A percentile compares a stretch with the other conserved stretches of the same genome.
These are phyloP conservation scores for Puccinia coronata DNA, from an alignment of 1,284 basidiomycete genomes.

Conservation along the genomic window DNA sequence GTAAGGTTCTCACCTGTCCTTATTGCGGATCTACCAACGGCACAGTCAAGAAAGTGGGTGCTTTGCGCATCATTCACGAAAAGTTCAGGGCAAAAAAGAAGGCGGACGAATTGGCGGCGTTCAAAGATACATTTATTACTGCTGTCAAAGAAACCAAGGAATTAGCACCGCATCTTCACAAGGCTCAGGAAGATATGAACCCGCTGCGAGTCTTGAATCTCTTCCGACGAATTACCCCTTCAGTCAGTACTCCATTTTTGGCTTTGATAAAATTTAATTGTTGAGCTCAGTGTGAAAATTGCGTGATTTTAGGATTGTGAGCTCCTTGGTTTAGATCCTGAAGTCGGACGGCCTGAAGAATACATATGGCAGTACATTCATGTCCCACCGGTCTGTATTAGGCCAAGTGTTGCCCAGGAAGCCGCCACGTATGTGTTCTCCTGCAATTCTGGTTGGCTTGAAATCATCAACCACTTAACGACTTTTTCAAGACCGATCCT, in stretches of 20 bases:
- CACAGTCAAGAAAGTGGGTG: conserved; percentile 92
- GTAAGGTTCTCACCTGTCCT: conserved; percentile 88
- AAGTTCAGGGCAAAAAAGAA: conserved; percentile 96
- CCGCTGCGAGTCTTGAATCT: conserved; percentile 90
- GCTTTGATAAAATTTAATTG: background rate
- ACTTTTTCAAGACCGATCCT: background rate
- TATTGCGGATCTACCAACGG: conserved; percentile 93
- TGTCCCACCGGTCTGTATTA: conserved; percentile 95
- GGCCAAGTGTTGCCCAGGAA: conserved; percentile 95
- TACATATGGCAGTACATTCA: conserved; percentile 99
- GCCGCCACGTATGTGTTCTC: conserved; percentile 66
- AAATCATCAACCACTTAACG: background rate
- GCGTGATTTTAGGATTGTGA: conserved; percentile 76
- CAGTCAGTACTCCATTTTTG: conserved; percentile 26
- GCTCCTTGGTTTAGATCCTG: conserved; percentile 84
- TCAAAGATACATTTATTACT: conserved; percentile 78
- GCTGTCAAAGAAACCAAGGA: conserved; percentile 87
- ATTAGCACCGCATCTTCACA: conserved; percentile 78
- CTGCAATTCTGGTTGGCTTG: conserved; percentile 50
- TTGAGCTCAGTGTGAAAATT: background rate
- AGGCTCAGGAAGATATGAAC: conserved; percentile 92
- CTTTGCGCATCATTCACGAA: conserved; percentile 95
- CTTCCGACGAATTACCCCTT: conserved; percentile 88
- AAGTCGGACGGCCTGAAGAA: conserved; percentile 89
- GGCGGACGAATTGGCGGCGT: conserved; percentile 75